phyloP scores from a whole-genome alignment of 2,329 filamentous ascomycete genomes.

The Curvularia eragrostidis region DNA sequence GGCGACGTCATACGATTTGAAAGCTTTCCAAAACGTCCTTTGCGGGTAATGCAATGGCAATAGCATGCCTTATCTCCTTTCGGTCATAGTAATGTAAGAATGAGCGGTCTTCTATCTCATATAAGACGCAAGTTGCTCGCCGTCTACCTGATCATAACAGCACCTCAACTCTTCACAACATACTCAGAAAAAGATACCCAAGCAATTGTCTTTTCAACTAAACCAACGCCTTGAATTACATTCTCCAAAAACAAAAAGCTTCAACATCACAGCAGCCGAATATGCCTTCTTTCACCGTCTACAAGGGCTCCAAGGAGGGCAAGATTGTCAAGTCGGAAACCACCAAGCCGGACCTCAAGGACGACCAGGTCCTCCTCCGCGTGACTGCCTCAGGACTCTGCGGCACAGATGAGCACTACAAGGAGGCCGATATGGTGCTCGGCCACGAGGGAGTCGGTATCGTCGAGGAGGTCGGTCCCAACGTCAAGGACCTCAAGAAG shows the following conservation, averaged over 20 bases:
- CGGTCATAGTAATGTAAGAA: conserved; percentile 1
- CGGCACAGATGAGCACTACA: conserved; percentile 63
- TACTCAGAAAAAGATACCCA: neutral
- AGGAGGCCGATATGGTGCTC: conserved; percentile 54
- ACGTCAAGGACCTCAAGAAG: conserved; percentile 56
- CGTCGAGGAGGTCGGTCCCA: conserved; percentile 57
- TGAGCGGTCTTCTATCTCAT: conserved; percentile 2
- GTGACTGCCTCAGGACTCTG: conserved; percentile 73
- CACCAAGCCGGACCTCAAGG: conserved; percentile 52
- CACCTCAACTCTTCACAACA: neutral
- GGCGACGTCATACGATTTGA: conserved; percentile 30
- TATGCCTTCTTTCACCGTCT: conserved; percentile 64
- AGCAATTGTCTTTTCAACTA: neutral
- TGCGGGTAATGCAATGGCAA: neutral
- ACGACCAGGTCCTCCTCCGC: conserved; percentile 66
- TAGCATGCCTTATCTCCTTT: neutral
- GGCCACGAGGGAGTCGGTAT: conserved; percentile 64
- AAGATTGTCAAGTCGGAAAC: conserved; percentile 60
- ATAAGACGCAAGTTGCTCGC: conserved; percentile 17
- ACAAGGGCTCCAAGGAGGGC: conserved; percentile 67
- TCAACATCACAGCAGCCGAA: conserved; percentile 9
- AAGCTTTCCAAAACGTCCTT: conserved; percentile 19
- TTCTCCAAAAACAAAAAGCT: neutral
- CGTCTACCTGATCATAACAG: neutral
- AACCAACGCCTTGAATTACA: neutral